A percentile compares a stretch with the other conserved stretches of the same genome.
phyloP scores from a whole-genome alignment of 345 rosid genomes.

The Gossypium anomalum region DNA sequence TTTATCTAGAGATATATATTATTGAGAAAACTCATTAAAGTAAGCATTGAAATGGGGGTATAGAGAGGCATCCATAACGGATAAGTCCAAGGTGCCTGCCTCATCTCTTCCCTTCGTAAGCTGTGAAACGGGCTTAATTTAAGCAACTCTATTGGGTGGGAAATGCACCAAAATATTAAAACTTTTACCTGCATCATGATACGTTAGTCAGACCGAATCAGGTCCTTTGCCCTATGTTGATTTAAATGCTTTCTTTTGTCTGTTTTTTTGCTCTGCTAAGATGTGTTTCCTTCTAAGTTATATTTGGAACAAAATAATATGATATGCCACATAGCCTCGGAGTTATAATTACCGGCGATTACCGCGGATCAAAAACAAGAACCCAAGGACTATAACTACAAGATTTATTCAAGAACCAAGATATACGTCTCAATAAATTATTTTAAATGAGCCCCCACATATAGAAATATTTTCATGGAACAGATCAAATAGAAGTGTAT shows the following conservation, averaged over 20 bases:
- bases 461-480: too few species aligned
- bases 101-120: background rate
- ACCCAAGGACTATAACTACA: too few species aligned
- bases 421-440: too few species aligned
- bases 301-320: too few species aligned
- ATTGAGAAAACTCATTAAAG: background rate
- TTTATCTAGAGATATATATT: background rate
- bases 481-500: too few species aligned
- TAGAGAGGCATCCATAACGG: background rate
- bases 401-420: too few species aligned
- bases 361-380: too few species aligned
- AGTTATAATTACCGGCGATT: too few species aligned
- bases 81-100: background rate
- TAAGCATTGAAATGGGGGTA: background rate
- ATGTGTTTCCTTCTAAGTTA: too few species aligned
- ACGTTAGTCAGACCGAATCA: background rate
- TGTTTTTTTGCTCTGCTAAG: too few species aligned
- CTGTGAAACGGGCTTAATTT: background rate
- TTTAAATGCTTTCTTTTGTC: background rate
- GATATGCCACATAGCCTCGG: too few species aligned
- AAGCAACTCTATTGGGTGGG: background rate
- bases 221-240: background rate
- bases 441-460: too few species aligned
- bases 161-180: background rate
- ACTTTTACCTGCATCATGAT: background rate